These are phyloP conservation scores for Xylaria sp. DNA, from an alignment of 2,329 filamentous ascomycete genomes.

Conservation along the genomic window DNA sequence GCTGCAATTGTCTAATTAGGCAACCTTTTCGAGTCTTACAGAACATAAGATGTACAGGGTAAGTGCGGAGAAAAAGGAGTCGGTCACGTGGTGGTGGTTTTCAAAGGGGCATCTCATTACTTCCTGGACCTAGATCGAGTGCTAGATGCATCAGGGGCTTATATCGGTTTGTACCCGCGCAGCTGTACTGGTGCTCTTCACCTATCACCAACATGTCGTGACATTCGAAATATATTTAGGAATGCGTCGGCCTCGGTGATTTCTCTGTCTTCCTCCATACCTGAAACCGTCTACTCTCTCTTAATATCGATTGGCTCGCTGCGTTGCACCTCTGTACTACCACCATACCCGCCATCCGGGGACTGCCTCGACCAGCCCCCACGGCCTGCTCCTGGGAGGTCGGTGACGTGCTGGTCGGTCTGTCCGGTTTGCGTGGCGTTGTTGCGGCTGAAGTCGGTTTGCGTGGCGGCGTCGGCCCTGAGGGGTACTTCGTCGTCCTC, in stretches of 20 bases:
- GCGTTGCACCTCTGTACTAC: slow-evolving; percentile 6
- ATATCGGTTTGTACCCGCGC: too few relatives aligned
- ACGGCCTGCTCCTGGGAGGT: neutral
- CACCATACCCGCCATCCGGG: slow-evolving; percentile 9
- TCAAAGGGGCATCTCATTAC: neutral
- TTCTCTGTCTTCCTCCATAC: neutral
- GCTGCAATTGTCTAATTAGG: neutral
- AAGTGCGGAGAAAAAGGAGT: neutral
- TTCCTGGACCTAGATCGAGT: too few relatives aligned
- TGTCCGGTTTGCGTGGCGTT: too few relatives aligned
- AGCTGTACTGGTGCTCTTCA: too few relatives aligned
- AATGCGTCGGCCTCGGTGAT: neutral
- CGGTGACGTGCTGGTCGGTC: neutral
- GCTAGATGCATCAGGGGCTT: too few relatives aligned
- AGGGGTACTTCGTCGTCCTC: too few relatives aligned
- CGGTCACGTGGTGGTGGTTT: neutral
- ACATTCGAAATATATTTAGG: neutral
- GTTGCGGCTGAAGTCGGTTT: too few relatives aligned
- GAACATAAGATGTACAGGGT: neutral
- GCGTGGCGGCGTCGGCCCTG: too few relatives aligned
- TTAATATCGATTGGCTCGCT: slow-evolving; percentile 4
- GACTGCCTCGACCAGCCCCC: neutral
- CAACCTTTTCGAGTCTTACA: neutral
- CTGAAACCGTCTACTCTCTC: neutral
- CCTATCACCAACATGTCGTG: too few relatives aligned